Evolutionary conservation across 2,329 filamentous ascomycete species (phyloP).

Genomic region (Balansia obtecta): DNA sequence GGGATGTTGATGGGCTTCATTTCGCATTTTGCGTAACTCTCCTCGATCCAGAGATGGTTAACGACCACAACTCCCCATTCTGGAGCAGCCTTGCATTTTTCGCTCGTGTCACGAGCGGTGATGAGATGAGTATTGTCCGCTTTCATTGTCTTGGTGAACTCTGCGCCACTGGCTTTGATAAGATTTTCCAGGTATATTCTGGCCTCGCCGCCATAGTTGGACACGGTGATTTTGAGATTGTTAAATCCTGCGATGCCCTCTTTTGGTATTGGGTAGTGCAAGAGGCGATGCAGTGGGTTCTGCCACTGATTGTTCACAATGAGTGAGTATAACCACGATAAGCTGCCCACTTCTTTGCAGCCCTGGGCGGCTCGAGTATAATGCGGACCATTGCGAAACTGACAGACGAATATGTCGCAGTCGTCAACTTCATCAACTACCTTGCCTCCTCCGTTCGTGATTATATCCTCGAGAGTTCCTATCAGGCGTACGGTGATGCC

Average conservation of each 20-base stretch:
- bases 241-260: conserved; percentile 70
- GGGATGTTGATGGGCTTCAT: conserved; percentile 58
- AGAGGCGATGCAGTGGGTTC: conserved; percentile 64
- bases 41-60: conserved; percentile 95
- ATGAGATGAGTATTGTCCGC: conserved; percentile 92
- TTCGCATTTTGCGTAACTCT: conserved; percentile 86
- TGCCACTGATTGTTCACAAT: conserved; percentile 86
- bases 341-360: conserved; percentile 76
- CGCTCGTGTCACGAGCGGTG: conserved; percentile 77
- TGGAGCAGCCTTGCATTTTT: conserved; percentile 83
- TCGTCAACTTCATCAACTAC: conserved; percentile 52
- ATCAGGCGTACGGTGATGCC: conserved; percentile 54
- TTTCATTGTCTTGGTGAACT: conserved; percentile 91
- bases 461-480: conserved; percentile 56
- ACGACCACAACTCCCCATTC: conserved; percentile 87
- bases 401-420: conserved; percentile 77
- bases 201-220: conserved; percentile 93
- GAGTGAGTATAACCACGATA: conserved; percentile 87
- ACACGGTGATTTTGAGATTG: conserved; percentile 69
- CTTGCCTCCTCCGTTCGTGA: conserved; percentile 57
- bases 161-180: conserved; percentile 69
- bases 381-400: conserved; percentile 69
- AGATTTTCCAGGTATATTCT: conserved; percentile 89
- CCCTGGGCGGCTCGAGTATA: conserved; percentile 66
- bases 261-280: conserved; percentile 81